Conservation (phyloP, 2,329 filamentous ascomycete genomes). For the Hypoxylon sp. region DNA sequence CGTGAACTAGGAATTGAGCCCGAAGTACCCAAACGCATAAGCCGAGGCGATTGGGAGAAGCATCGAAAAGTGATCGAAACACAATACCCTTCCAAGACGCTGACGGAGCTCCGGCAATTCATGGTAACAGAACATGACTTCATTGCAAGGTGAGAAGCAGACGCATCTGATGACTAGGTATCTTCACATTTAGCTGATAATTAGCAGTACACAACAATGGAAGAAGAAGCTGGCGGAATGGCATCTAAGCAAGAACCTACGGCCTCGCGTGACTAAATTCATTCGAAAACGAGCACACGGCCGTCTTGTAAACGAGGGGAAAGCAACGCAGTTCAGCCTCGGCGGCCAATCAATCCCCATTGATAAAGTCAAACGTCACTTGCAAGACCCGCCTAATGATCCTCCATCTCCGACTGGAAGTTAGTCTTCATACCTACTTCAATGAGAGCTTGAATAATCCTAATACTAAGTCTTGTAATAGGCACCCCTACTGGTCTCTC, state of each 20-base stretch:
- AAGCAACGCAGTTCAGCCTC: conserved; percentile 5
- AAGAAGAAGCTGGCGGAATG: conserved; percentile 13
- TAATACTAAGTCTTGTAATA: background rate
- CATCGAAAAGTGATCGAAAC: conserved; percentile 3
- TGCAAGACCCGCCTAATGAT: conserved; percentile 1
- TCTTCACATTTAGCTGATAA: background rate
- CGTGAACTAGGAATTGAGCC: background rate
- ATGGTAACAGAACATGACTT: background rate
- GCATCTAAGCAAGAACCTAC: background rate
- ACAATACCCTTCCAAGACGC: background rate
- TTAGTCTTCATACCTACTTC: conserved; percentile 1
- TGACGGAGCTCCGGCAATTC: background rate
- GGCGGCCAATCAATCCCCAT: background rate
- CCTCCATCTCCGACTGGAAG: conserved; percentile 9
- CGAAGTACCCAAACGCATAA: background rate
- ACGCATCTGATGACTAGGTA: background rate
- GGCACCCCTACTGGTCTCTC: conserved; percentile 5
- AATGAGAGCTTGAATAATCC: too few species aligned
- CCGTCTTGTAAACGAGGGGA: background rate
- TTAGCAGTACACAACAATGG: conserved; percentile 5
- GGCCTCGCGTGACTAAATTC: background rate
- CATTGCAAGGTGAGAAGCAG: conserved; percentile 1
- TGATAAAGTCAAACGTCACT: conserved; percentile 7
- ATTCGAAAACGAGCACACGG: conserved; percentile 2
- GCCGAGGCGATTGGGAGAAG: conserved; percentile 5